phyloP scores from a whole-genome alignment of 2,329 filamentous ascomycete species.

The Dothideomycetes sp. region DNA sequence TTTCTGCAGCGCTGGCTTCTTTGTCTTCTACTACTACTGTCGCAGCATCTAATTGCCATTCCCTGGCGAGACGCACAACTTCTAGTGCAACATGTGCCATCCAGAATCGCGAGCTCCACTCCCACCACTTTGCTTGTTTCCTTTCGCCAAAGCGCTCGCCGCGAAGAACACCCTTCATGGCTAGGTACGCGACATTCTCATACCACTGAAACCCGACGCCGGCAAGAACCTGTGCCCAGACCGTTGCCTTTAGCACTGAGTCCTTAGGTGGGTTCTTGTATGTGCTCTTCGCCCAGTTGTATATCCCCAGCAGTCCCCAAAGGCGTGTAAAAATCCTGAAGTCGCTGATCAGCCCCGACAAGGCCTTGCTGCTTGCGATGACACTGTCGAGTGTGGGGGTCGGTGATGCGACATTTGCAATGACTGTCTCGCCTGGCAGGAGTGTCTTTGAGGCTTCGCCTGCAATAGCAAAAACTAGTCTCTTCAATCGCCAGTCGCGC shows the following conservation, averaged over 20 bases:
- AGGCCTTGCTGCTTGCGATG: constrained; percentile 25
- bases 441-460: constrained; percentile 26
- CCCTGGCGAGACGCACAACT: constrained; percentile 48
- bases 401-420: constrained; percentile 26
- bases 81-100: constrained; percentile 66
- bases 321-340: constrained; percentile 63
- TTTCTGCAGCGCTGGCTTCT: constrained; percentile 29
- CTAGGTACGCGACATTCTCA: constrained; percentile 75
- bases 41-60: constrained; percentile 30
- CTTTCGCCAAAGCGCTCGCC: constrained; percentile 18
- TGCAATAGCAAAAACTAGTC: constrained; percentile 25
- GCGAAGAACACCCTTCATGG: constrained; percentile 56
- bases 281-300: constrained; percentile 48
- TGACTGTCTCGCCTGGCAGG: constrained; percentile 29
- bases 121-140: constrained; percentile 49
- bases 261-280: constrained; percentile 29
- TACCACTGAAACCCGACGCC: constrained; percentile 64
- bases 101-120: constrained; percentile 74
- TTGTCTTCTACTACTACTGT: constrained; percentile 19
- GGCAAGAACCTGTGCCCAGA: constrained; percentile 55
- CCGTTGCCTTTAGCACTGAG: constrained; percentile 39
- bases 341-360: constrained; percentile 59
- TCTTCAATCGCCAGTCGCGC: constrained; percentile 23
- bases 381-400: constrained; percentile 22
- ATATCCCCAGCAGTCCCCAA: constrained; percentile 66